These are phyloP conservation scores for Yarrowia hollandica DNA, from an alignment of 805 yeast species.

Conservation along the genomic window DNA sequence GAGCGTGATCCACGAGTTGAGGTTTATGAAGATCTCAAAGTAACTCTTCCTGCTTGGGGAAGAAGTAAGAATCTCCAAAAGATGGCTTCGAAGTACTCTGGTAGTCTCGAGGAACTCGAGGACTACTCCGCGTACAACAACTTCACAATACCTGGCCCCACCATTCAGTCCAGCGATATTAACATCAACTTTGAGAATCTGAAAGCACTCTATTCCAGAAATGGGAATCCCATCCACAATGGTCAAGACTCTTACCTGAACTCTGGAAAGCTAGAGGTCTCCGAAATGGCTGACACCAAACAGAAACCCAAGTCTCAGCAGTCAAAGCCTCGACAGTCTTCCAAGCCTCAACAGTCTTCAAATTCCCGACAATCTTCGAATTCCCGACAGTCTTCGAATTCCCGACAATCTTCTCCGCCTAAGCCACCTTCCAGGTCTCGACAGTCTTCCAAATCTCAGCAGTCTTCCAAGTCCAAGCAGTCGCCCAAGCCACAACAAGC, in stretches of 20 bases:
- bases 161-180: not conserved
- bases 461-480: not conserved
- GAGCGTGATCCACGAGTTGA: conserved; percentile 34
- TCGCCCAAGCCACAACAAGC: not conserved
- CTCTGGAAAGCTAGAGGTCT: not conserved
- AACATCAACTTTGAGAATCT: not conserved
- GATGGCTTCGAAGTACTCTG: not conserved
- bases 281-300: too few species aligned
- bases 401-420: not conserved
- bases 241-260: not conserved
- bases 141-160: not conserved
- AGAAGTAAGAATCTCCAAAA: not conserved
- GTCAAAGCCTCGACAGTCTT: not conserved
- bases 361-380: not conserved
- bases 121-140: not conserved
- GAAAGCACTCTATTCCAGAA: not conserved
- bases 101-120: not conserved
- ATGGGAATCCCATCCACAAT: not conserved
- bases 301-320: too few species aligned
- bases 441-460: not conserved
- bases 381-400: not conserved
- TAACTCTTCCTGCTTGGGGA: conserved; percentile 13
- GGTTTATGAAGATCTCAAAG: conserved; percentile 75
- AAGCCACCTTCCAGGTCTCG: not conserved
- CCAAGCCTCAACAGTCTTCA: not conserved